Evolutionary conservation across 371 early-diverging fungal genomes (phyloP), one percentile per base, ranked within the genome.

Genomic region (Mortierella sp.): DNA sequence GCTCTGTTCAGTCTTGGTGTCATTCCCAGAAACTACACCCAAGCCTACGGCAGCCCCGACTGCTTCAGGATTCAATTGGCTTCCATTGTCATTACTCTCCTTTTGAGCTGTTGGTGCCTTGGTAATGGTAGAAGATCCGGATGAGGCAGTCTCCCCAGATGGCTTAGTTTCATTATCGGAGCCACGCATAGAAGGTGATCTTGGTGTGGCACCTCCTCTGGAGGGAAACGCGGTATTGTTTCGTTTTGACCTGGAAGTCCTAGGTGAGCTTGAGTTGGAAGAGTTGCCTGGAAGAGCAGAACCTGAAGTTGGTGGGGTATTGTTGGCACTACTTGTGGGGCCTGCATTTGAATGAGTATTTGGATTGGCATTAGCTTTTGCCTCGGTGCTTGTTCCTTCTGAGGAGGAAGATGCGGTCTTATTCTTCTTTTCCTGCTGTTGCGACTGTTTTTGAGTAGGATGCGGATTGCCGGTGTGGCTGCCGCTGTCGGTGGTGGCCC

Each of bases 171-270:
- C 65, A 24, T 22, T 22, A 22, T n/a, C 57, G 49, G 3, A 12
- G 24, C 30, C 51, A 63, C 66, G 66, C 57, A 58, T 57, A 26
- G 66, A 58, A 10, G 64, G 58, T 3, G 66, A 66, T 32, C 39
- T 43, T 37, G 58, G 45, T 2, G 32, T 24, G 1, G 32, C 62
- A n/a, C 62, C 45, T n/a, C 62, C 62, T 39, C 45, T 39, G 24
- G 64, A 32, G 14, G 45, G 35, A 12, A 37, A 49, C 49, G 64
- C 30, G 26, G 26, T 49, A 52, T 22, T 40, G 30, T 35, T 52
- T 22, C 62, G 60, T 52, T 68, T 69, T 37, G 69, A 39, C 63
- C 40, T 69, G 5, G 30, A 18, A 40, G 54, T 20, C 43, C 55
- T 69, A 1, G 70, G 70, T 9, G 70, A 69, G 8, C 55, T 39